Conservation (phyloP, 805 yeast genomes). For the Barnettozyma populi region DNA sequence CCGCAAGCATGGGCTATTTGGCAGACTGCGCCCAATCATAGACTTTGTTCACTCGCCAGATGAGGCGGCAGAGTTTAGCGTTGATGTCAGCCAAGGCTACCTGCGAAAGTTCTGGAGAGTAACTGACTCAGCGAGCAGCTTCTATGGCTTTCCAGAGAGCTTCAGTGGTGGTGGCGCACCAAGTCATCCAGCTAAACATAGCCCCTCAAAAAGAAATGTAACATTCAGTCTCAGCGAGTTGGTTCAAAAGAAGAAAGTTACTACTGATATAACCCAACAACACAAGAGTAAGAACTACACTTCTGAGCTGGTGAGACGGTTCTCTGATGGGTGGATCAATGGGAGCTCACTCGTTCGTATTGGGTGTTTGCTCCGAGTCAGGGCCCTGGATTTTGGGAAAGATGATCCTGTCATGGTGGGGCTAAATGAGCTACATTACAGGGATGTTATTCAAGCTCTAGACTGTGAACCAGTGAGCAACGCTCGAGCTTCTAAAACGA, state of each 20-base stretch:
- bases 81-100: constrained; percentile 11
- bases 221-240: constrained; percentile 4
- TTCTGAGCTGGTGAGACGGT: constrained; percentile 12
- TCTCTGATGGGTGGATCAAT: constrained; percentile 26
- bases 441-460: constrained; percentile 20
- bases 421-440: constrained; percentile 21
- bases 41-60: constrained; percentile 15
- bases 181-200: constrained; percentile 1
- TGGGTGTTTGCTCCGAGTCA: constrained; percentile 16
- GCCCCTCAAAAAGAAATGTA: background rate
- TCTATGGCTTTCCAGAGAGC: constrained; percentile 18
- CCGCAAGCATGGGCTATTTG: constrained; percentile 15
- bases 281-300: constrained; percentile 1
- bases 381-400: constrained; percentile 15
- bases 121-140: constrained; percentile 9
- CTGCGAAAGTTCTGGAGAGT: constrained; percentile 12
- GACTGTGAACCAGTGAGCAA: constrained; percentile 17
- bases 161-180: constrained; percentile 21
- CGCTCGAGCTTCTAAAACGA: background rate
- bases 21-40: constrained; percentile 14
- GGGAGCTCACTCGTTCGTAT: constrained; percentile 14
- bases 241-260: constrained; percentile 2
- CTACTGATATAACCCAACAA: constrained; percentile 9
- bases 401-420: constrained; percentile 25
- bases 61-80: constrained; percentile 1